These are phyloP conservation scores for Sideroxylon spinosum DNA, from an alignment of 179 eudicot genomes.

Conservation along the genomic window DNA sequence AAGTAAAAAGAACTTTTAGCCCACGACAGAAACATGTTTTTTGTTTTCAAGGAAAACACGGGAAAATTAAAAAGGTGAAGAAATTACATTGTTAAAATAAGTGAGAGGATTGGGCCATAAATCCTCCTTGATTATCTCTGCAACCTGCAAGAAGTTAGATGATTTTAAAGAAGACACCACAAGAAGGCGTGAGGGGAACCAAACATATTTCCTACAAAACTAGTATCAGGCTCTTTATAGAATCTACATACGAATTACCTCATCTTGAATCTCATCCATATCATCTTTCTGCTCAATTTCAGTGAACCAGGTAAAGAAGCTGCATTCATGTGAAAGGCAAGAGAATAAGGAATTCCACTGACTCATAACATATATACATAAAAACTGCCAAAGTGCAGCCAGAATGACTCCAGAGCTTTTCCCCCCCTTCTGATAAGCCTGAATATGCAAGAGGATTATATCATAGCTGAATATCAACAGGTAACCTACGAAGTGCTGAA, in stretches of 20 bases:
- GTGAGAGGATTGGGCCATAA: conserved; percentile 91
- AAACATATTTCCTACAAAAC: neutral
- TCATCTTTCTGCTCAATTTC: conserved; percentile 57
- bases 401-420: neutral
- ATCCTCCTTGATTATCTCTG: conserved; percentile 94
- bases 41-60: conserved; percentile 1
- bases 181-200: neutral
- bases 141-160: conserved; percentile 47
- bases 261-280: conserved; percentile 57
- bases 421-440: too few relatives aligned
- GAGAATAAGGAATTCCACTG: neutral
- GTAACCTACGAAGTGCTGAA: neutral
- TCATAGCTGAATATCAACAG: too few relatives aligned
- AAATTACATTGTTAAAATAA: conserved; percentile 71
- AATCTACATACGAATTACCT: conserved; percentile 36
- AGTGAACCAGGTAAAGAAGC: conserved; percentile 93
- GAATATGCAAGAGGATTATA: too few relatives aligned
- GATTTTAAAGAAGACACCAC: neutral
- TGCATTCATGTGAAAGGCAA: conserved; percentile 29
- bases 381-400: neutral
- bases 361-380: neutral
- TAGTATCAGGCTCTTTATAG: conserved; percentile 4
- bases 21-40: neutral
- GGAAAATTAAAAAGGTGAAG: neutral
- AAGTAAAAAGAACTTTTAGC: conserved; percentile 2